Percentiles rank a stretch among this genome's conserved stretches.
phyloP scores from a whole-genome alignment of 2,329 filamentous ascomycete species.

The Corynespora cassiicola region DNA sequence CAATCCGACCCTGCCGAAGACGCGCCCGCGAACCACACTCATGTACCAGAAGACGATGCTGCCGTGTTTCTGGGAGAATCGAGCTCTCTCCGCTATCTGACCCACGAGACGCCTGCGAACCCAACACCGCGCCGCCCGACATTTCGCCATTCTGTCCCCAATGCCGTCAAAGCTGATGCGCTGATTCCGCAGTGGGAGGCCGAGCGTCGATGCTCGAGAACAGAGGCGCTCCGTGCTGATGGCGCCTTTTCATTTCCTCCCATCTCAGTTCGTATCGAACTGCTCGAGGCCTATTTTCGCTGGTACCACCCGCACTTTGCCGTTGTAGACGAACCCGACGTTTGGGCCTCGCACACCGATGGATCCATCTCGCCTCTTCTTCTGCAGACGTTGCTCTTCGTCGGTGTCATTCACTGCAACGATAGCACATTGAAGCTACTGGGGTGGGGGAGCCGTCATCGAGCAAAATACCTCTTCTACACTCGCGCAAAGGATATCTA shows the following conservation, averaged over 20 bases:
- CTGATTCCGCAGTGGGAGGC: conserved; percentile 46
- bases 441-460: conserved; percentile 56
- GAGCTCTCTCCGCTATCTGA: conserved; percentile 57
- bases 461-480: conserved; percentile 60
- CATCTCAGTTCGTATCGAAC: conserved; percentile 48
- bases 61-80: conserved; percentile 55
- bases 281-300: conserved; percentile 60
- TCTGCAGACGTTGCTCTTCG: conserved; percentile 61
- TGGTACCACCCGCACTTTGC: conserved; percentile 66
- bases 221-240: conserved; percentile 46
- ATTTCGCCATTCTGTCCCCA: conserved; percentile 41
- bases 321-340: conserved; percentile 56
- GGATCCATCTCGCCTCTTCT: conserved; percentile 57
- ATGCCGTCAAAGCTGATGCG: conserved; percentile 40
- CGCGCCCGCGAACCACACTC: conserved; percentile 18
- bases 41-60: conserved; percentile 28
- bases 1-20: conserved; percentile 12
- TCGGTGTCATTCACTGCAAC: conserved; percentile 61
- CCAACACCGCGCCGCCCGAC: conserved; percentile 24
- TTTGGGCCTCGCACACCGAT: conserved; percentile 49
- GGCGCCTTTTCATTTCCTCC: conserved; percentile 57
- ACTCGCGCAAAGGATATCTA: conserved; percentile 59
- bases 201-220: conserved; percentile 40
- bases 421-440: conserved; percentile 53
- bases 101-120: conserved; percentile 44